Evolutionary conservation across 306 rosid species (phyloP), one percentile per base, ranked within the genome.

Genomic region (Nissolia schottii): DNA sequence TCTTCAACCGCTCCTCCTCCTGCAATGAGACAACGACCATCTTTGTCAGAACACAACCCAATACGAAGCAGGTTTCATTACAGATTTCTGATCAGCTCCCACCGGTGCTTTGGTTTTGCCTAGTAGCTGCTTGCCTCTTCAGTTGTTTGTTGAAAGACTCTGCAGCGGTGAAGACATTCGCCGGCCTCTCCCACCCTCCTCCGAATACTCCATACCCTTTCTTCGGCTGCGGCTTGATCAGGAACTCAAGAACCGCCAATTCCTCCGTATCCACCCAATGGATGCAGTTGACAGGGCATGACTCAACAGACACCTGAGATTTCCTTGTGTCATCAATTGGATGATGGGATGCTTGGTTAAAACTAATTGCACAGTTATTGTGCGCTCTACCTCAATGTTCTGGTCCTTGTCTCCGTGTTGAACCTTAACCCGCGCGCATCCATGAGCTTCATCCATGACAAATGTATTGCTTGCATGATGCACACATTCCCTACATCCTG

Each of bases 111-210:
- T 19, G 83, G 68, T 74, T 16, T 25, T 70, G 38, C 45, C 56
- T 61, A 3, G 64, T 68, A 41, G 34, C 56, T 50, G 46, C 53
- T 6, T 84, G 55, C 15, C 64, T 43, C 62, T 83, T 63, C 22
- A 75, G 74, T 50, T 86, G 78, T 69, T 87, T 82, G 64, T 50
- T 74, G 80, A 85, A 87, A 65, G 88, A 77, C 67, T 83, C 70
- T 1, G 97, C 97, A n/a, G 95, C 91, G 61, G 25, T 45, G 70
- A 91, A 91, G 46, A 91, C 92, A 77, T 91, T 87, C 62, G 81
- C 84, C 12, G 90, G 88, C 56, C 80, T 88, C 70, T 88, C 95
- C 97, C 97, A 91, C 11, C 92, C 95, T 65, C 97, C 97, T 64
- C 92, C 97, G 70, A 83, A 91, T 53, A 88, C 80, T 2, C 95